These are phyloP conservation scores for Botrytis pseudocinerea DNA, from an alignment of 2,329 filamentous ascomycete genomes.

Conservation along the genomic window DNA sequence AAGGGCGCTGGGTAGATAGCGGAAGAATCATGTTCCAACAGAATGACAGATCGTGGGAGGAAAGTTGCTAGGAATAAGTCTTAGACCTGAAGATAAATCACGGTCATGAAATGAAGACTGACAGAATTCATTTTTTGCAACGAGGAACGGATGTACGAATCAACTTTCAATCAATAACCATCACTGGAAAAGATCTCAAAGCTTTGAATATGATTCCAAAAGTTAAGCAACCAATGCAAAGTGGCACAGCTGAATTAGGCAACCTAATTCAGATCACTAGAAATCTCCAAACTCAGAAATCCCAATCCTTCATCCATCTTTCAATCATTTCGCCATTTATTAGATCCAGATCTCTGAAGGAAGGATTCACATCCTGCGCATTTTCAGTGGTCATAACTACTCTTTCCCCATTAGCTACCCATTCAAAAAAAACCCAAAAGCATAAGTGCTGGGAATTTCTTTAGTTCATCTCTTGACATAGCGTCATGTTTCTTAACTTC, in stretches of 20 bases:
- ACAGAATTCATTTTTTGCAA: neutral
- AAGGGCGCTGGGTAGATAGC: neutral
- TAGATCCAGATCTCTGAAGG: conserved; percentile 34
- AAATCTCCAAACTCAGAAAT: conserved; percentile 16
- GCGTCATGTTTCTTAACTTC: neutral
- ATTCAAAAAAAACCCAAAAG: conserved; percentile 40
- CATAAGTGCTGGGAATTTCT: conserved; percentile 51
- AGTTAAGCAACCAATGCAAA: too few species aligned
- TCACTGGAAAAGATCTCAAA: neutral
- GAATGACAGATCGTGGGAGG: neutral
- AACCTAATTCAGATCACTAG: neutral
- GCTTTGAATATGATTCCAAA: neutral
- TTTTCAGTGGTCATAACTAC: conserved; percentile 18
- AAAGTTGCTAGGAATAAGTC: neutral
- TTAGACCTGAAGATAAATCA: too few species aligned
- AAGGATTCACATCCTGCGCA: conserved; percentile 32
- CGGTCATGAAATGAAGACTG: neutral
- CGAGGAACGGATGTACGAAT: neutral
- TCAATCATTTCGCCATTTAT: conserved; percentile 41
- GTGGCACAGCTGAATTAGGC: neutral
- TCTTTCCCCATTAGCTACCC: conserved; percentile 17
- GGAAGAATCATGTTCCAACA: neutral
- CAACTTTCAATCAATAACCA: neutral
- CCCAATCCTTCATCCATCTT: conserved; percentile 43
- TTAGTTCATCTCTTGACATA: conserved; percentile 42